phyloP scores from a whole-genome alignment of 2,329 filamentous ascomycete species.

The Colletotrichum ledebouriae region DNA sequence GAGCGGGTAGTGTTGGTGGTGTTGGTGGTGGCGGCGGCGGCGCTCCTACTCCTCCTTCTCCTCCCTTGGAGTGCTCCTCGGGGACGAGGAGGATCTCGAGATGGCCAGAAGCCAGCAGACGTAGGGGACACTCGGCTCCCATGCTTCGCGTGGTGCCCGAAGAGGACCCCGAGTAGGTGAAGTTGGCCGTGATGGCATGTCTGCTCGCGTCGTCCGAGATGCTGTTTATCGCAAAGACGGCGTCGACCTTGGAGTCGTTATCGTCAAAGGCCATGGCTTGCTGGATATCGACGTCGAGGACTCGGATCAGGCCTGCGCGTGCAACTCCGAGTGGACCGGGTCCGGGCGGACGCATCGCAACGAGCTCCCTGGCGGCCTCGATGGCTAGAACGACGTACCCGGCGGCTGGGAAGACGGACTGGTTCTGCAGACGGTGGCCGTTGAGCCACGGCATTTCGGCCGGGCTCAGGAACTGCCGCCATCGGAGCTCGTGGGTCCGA shows the following conservation, averaged over 20 bases:
- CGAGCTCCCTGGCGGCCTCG: not conserved
- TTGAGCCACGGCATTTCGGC: not conserved
- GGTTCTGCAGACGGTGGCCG: not conserved
- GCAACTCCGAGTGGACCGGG: too few relatives aligned
- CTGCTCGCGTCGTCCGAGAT: not conserved
- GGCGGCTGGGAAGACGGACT: not conserved
- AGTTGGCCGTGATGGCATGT: not conserved
- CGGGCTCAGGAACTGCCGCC: not conserved
- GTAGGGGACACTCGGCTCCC: not conserved
- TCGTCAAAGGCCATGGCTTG: too few relatives aligned
- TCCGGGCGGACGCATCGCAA: not conserved
- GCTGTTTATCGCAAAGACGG: not conserved
- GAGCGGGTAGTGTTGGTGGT: too few relatives aligned
- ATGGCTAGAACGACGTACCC: not conserved
- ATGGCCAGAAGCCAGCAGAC: not conserved
- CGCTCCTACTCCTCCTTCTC: too few relatives aligned
- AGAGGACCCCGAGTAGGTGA: not conserved
- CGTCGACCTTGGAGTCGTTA: too few relatives aligned
- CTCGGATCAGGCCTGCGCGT: too few relatives aligned
- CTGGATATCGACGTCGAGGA: too few relatives aligned
- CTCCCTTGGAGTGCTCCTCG: too few relatives aligned
- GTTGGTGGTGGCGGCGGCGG: too few relatives aligned
- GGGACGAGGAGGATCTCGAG: not conserved
- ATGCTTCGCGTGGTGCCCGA: not conserved
- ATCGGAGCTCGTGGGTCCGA: slow-evolving; percentile 1